Evolutionary conservation across 208 protist species (phyloP), one percentile per base, ranked within the genome.

Genomic region (Leishmania arabica): DNA sequence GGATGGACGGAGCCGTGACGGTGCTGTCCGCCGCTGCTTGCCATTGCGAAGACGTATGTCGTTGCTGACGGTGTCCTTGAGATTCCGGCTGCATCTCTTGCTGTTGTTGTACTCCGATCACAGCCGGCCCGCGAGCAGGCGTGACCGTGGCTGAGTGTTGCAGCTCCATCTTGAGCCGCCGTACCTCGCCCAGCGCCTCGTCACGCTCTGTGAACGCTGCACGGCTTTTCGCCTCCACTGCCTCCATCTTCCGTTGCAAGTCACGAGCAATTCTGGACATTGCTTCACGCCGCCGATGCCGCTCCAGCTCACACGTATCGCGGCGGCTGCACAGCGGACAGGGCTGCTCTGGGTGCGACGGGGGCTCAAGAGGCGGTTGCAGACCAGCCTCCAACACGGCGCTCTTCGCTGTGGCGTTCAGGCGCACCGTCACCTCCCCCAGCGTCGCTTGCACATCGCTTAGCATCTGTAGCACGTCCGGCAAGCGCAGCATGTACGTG

Each of bases 261-360:
- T 96, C 91, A 54, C 83, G 83, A 6, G 93, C 92, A 71, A 97
- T 88, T n/a, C 80, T 80, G 69, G 91, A 86, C 88, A 96, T 85
- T 17, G 93, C 89, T 74, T 93, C 89, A 27, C 89, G 90, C 37
- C 85, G 85, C 42, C 85, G 80, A 69, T 83, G 74, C n/a, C 90
- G 86, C 53, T 94, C 93, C 19, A 87, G 82, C 77, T 85, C 88
- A 45, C 80, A 78, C 27, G n/a, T 80, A 80, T 96, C 92, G 51
- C 87, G 84, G 34, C 95, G 85, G n/a, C 86, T 88, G 79, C 95
- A 98, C 54, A 98, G 86, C 31, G 49, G 58, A 73, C 95, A 98
- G 47, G 88, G 80, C 78, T 94, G 89, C 42, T 93, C 88, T 17
- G 95, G 95, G 51, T 86, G 81, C 24, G 84, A 75, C 40, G 95